These are phyloP conservation scores for Teratosphaeria epicoccoides DNA, from an alignment of 2,329 filamentous ascomycete genomes.

Conservation along the genomic window DNA sequence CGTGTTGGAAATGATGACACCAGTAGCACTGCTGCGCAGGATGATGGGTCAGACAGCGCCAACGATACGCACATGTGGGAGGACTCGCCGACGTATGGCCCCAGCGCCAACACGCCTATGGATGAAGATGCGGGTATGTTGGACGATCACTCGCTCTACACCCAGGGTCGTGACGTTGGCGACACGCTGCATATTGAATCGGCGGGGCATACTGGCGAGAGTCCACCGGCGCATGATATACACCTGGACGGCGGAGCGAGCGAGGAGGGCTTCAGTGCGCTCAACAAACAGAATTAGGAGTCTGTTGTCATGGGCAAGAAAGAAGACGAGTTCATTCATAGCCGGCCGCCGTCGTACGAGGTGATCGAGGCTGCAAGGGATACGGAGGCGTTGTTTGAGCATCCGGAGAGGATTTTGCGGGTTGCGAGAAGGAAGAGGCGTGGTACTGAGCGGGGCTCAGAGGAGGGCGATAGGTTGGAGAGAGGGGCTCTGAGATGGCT, in stretches of 20 bases:
- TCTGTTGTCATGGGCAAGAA: not conserved
- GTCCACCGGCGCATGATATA: not conserved
- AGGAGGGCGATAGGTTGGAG: not conserved
- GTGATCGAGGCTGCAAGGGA: not conserved
- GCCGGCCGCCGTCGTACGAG: not conserved
- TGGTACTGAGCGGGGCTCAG: not conserved
- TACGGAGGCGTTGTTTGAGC: not conserved
- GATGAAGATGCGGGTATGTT: not conserved
- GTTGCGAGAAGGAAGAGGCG: not conserved
- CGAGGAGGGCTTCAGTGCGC: not conserved
- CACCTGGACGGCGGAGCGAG: not conserved
- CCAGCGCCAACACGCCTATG: not conserved
- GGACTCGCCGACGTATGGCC: not conserved
- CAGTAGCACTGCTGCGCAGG: not conserved
- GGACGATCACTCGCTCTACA: slow-evolving; percentile 2
- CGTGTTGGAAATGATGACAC: not conserved
- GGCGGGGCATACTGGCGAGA: not conserved
- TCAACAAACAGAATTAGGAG: not conserved
- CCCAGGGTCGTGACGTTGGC: not conserved
- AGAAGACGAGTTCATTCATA: not conserved
- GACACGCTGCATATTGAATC: not conserved
- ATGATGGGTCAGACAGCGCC: not conserved
- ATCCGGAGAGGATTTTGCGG: not conserved
- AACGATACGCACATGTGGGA: not conserved
- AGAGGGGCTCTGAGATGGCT: not conserved